phyloP scores from a whole-genome alignment of 1,284 basidiomycete species.

The Ustilago loliicola region DNA sequence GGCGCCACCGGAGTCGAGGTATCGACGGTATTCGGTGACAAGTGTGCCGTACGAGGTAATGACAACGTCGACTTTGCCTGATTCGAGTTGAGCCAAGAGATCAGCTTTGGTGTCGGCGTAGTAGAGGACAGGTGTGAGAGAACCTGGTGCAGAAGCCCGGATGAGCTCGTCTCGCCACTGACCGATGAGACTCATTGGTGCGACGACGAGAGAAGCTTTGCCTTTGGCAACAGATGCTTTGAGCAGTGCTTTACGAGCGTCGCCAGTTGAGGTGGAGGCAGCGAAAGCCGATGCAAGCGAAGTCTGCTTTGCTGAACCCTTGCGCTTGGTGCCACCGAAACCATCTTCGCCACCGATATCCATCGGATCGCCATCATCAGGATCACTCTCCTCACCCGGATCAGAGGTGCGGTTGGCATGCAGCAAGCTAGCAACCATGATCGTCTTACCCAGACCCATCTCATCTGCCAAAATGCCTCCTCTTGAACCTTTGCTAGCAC shows the following conservation, averaged over 20 bases:
- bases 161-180: constrained; percentile 93
- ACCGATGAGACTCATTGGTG: constrained; percentile 87
- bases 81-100: constrained; percentile 77
- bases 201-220: constrained; percentile 85
- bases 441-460: constrained; percentile 93
- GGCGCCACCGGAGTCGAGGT: constrained; percentile 47
- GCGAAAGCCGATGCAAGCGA: constrained; percentile 62
- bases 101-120: constrained; percentile 85
- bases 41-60: constrained; percentile 86
- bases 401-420: constrained; percentile 76
- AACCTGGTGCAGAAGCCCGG: constrained; percentile 76
- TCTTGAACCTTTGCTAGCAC: constrained; percentile 81
- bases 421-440: constrained; percentile 92
- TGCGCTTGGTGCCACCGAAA: constrained; percentile 11
- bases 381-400: constrained; percentile 36
- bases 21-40: constrained; percentile 62
- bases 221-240: constrained; percentile 46
- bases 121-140: constrained; percentile 75
- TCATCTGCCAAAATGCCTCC: constrained; percentile 90
- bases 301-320: constrained; percentile 49
- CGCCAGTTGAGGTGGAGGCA: constrained; percentile 26
- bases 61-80: constrained; percentile 77
- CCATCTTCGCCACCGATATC: constrained; percentile 21
- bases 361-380: constrained; percentile 36
- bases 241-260: constrained; percentile 35